These are phyloP conservation scores for Candida pini DNA, from an alignment of 805 yeast genomes.

Conservation along the genomic window DNA sequence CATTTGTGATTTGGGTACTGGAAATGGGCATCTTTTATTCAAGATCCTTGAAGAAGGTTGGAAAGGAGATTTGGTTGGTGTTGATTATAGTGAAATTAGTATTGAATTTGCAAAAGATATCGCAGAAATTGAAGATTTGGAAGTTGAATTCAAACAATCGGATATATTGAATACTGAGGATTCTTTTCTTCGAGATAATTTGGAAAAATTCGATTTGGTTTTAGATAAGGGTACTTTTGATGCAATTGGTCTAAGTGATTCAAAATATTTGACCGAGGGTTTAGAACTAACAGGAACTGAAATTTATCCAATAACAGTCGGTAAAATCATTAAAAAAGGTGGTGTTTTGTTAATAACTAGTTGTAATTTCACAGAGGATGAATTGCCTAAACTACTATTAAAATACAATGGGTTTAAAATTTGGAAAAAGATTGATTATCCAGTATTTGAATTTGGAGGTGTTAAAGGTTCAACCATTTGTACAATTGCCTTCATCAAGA, in stretches of 20 bases:
- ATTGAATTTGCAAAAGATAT: conserved; percentile 66
- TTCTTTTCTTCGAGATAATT: conserved; percentile 24
- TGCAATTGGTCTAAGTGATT: conserved; percentile 85
- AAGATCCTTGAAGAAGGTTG: conserved; percentile 60
- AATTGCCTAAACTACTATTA: conserved; percentile 53
- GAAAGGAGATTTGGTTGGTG: conserved; percentile 57
- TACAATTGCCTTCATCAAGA: conserved; percentile 68
- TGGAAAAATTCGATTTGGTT: conserved; percentile 58
- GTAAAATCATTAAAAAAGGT: conserved; percentile 46
- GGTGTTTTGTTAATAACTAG: conserved; percentile 76
- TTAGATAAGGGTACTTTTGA: conserved; percentile 95
- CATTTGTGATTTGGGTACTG: conserved; percentile 87
- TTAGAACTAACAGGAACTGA: conserved; percentile 47
- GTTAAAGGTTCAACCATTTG: conserved; percentile 82
- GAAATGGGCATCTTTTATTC: conserved; percentile 87
- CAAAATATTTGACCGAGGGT: conserved; percentile 39
- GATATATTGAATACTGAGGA: conserved; percentile 54
- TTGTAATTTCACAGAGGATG: conserved; percentile 87
- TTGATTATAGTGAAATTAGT: conserved; percentile 84
- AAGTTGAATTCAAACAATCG: conserved; percentile 51
- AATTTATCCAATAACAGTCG: conserved; percentile 57
- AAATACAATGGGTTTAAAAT: conserved; percentile 37
- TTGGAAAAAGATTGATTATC: conserved; percentile 70
- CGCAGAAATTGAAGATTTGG: conserved; percentile 34
- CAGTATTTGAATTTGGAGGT: conserved; percentile 86